Percentiles rank a stretch among this genome's conserved stretches.
These are phyloP conservation scores for Byssochlamys sp. DNA, from an alignment of 2,329 filamentous ascomycete species.

Conservation along the genomic window DNA sequence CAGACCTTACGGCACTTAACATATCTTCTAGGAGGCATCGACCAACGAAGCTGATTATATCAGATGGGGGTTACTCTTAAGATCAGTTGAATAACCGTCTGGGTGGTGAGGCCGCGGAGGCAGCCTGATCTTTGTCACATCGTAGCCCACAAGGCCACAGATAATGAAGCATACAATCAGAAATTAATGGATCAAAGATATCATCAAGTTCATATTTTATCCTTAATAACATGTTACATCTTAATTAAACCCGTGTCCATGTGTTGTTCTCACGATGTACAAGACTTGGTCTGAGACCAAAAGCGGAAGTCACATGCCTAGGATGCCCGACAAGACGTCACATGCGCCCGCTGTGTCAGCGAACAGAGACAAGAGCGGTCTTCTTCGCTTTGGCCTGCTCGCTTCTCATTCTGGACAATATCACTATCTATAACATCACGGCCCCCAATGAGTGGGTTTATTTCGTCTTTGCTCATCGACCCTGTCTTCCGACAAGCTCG, in stretches of 20 bases:
- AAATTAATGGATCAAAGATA: not conserved
- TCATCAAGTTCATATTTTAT: not conserved
- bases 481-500: slow-evolving; percentile 35
- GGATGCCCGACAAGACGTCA: not conserved
- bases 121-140: slow-evolving; percentile 2
- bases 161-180: not conserved
- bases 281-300: not conserved
- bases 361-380: slow-evolving; percentile 6
- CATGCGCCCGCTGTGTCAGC: slow-evolving; percentile 1
- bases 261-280: not conserved
- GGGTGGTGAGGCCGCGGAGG: not conserved
- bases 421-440: slow-evolving; percentile 9
- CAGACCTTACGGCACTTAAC: not conserved
- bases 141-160: not conserved
- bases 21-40: too few relatives aligned
- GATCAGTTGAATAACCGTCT: not conserved
- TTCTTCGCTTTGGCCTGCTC: not conserved
- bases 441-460: slow-evolving; percentile 36
- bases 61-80: not conserved
- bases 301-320: not conserved
- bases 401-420: slow-evolving; percentile 3
- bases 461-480: slow-evolving; percentile 36
- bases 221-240: not conserved
- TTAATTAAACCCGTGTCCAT: not conserved
- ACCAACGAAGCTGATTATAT: too few relatives aligned